Evolutionary conservation across 176 grass and related monocot species (phyloP).

Genomic region (Aegilops tauschii): DNA sequence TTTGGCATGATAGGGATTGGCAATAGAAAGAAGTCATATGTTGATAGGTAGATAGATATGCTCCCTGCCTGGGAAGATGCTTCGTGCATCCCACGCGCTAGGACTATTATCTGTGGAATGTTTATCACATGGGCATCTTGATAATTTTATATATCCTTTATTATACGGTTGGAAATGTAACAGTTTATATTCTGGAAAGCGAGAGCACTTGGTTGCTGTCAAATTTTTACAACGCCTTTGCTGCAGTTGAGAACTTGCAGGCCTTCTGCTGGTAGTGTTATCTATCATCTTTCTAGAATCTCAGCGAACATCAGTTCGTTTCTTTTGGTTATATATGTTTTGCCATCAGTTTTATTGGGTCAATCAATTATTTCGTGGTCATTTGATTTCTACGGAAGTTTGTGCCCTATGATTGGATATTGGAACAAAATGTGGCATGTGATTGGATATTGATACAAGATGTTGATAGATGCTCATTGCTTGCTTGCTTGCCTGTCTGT

Average conservation of each 20-base stretch:
- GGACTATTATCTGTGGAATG: slow-evolving; percentile 13
- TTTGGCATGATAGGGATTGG: slow-evolving; percentile 24
- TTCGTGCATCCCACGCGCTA: neutral
- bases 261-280: neutral
- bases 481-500: no score
- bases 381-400: neutral
- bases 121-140: slow-evolving; percentile 29
- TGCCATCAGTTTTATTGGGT: neutral
- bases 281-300: neutral
- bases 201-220: neutral
- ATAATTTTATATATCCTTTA: neutral
- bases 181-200: neutral
- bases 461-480: neutral
- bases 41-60: neutral
- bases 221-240: neutral
- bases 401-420: neutral
- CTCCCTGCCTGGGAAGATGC: slow-evolving; percentile 25
- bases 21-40: neutral
- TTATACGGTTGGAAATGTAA: neutral
- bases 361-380: neutral
- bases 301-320: neutral
- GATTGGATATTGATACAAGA: neutral
- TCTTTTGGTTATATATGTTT: neutral
- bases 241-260: neutral
- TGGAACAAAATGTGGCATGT: neutral